Evolutionary conservation across 306 rosid species (phyloP).

Genomic region (Pterocarpus macrocarpus): DNA sequence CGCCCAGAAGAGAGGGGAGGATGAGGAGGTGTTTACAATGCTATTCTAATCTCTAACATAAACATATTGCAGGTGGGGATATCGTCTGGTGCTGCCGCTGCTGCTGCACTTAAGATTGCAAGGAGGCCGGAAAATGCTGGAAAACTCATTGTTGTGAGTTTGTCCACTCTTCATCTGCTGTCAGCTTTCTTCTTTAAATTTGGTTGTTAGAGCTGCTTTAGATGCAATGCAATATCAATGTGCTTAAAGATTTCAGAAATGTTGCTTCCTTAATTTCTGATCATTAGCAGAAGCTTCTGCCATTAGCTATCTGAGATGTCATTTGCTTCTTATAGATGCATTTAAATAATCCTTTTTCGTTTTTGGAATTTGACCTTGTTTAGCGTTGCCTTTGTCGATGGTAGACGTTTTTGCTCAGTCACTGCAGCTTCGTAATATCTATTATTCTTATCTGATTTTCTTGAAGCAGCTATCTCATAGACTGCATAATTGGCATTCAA

Average conservation of each 20-base stretch:
- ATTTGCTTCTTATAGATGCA: not conserved
- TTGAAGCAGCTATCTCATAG: too few species aligned
- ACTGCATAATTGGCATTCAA: too few species aligned
- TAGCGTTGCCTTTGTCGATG: not conserved
- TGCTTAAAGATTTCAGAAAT: not conserved
- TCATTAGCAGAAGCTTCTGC: not conserved
- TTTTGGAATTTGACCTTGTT: not conserved
- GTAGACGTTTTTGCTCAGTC: not conserved
- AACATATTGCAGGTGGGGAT: conserved; percentile 79
- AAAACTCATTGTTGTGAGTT: conserved; percentile 93
- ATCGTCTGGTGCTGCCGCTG: conserved; percentile 96
- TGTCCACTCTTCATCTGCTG: conserved; percentile 5
- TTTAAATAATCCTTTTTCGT: not conserved
- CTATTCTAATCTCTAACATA: conserved; percentile 31
- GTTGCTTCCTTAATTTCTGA: not conserved
- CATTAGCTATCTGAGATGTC: not conserved
- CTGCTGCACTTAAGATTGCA: conserved; percentile 85
- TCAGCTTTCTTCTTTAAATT: conserved; percentile 7
- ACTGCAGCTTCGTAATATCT: not conserved
- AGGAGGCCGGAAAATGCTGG: conserved; percentile 88
- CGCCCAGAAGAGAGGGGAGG: not conserved
- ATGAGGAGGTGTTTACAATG: not conserved
- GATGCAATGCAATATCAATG: conserved; percentile 7
- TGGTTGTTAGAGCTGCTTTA: not conserved
- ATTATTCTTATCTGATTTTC: too few species aligned